Evolutionary conservation across 2,329 filamentous ascomycete species (phyloP).

Genomic region (Teratosphaeria epicoccoides): DNA sequence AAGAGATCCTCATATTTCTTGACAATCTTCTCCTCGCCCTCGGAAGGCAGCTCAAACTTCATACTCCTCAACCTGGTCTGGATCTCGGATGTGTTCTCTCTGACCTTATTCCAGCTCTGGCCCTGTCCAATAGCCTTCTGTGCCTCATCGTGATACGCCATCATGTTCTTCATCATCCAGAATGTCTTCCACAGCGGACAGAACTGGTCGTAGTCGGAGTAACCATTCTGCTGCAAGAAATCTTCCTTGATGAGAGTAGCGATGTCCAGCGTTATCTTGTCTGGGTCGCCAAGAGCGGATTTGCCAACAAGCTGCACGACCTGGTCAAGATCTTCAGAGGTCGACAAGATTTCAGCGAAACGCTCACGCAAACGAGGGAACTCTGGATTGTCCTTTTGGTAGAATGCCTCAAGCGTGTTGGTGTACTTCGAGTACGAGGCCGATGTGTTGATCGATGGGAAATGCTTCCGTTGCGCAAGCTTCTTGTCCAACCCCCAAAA

Average conservation of each 20-base stretch:
- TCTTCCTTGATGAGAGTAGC: constrained; percentile 92
- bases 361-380: constrained; percentile 88
- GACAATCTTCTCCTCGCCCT: constrained; percentile 67
- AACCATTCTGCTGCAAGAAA: constrained; percentile 97
- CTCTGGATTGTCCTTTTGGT: constrained; percentile 85
- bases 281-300: constrained; percentile 84
- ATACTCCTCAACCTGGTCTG: constrained; percentile 77
- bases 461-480: constrained; percentile 96
- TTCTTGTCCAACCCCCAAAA: constrained; percentile 99
- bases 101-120: constrained; percentile 82
- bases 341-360: constrained; percentile 83
- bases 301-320: constrained; percentile 98
- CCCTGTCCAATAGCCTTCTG: constrained; percentile 92
- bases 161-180: constrained; percentile 99
- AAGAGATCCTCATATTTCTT: constrained; percentile 95
- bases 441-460: constrained; percentile 94
- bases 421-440: constrained; percentile 97
- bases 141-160: constrained; percentile 93
- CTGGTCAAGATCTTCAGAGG: constrained; percentile 95
- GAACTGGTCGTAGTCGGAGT: constrained; percentile 98
- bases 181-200: constrained; percentile 99
- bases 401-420: constrained; percentile 76
- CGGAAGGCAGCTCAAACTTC: constrained; percentile 90
- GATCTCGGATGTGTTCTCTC: constrained; percentile 79
- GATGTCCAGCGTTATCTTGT: constrained; percentile 97